Base-by-base conservation (phyloP, 1,284 basidiomycete genomes). In the Dichomitus squalens region DNA sequence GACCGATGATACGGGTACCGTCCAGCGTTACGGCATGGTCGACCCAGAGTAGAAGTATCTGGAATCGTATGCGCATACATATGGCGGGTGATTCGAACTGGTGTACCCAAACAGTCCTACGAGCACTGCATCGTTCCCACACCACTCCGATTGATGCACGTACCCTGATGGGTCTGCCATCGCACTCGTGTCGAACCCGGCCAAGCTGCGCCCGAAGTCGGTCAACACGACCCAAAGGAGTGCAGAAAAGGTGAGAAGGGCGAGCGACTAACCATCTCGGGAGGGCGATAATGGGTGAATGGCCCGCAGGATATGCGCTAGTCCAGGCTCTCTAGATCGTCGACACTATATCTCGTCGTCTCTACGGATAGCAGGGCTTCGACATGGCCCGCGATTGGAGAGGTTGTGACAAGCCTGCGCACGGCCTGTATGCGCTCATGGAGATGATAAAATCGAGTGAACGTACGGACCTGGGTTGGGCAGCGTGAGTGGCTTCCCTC, bases 31-130 rank as follows among this genome's bases (percentile, higher is more conserved):
- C 80, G 0, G 91, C 85, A 92, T 88, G 0, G 85, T 87, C 0
- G 90, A 77, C 1, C 93, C 92, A 3, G 84, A 70, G 68, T 98
- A 95, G 64, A 84, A 82, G 70, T 92, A 96, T 64, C 92, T 95
- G 61, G 16, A 46, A 8, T 36, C 23, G 31, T 47, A 27, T 27
- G 44, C 43, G 5, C 21, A 36, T 11, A 33, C 38, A 35, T 40
- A n/a, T n/a, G n/a, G n/a, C n/a, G n/a, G n/a, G n/a, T n/a, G n/a
- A n/a, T n/a, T n/a, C 90, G 66, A 70, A 96, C 92, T 84, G 84
- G 87, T 90, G 64, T 96, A 95, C 1, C 95, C 95, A 61, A 88
- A 93, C 4, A 97, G 96, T 2, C 96, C 96, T 8, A 98, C 90
- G 46, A 99, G 81, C 14, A 96, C 76, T 0, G 90, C 90, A 44